These are phyloP conservation scores for Scytalidium sp. DNA, from an alignment of 2,329 filamentous ascomycete genomes.

Conservation along the genomic window DNA sequence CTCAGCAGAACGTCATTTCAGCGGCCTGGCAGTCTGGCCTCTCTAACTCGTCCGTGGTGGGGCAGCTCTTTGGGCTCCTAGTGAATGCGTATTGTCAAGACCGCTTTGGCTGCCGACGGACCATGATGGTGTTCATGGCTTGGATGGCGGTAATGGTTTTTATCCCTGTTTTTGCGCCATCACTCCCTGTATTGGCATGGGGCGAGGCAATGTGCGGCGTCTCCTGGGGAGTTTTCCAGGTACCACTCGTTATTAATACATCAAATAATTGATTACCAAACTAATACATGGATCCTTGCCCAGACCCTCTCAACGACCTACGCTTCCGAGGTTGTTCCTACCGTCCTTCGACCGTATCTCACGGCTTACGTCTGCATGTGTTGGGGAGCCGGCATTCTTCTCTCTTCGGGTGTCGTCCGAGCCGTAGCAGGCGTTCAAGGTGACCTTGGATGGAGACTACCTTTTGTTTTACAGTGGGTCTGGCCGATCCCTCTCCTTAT, in stretches of 20 bases:
- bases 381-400: slow-evolving; percentile 22
- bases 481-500: slow-evolving; percentile 19
- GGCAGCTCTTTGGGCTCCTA: slow-evolving; percentile 25
- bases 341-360: slow-evolving; percentile 21
- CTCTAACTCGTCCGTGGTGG: slow-evolving; percentile 17
- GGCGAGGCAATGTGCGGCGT: slow-evolving; percentile 11
- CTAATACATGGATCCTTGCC: slow-evolving; percentile 2
- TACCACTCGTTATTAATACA: too few relatives aligned
- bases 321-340: slow-evolving; percentile 24
- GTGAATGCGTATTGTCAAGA: slow-evolving; percentile 27
- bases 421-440: slow-evolving; percentile 16
- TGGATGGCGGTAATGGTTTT: slow-evolving; percentile 10
- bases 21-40: slow-evolving; percentile 6
- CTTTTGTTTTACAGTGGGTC: slow-evolving; percentile 16
- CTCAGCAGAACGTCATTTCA: not conserved
- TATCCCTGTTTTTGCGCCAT: slow-evolving; percentile 7
- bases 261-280: too few relatives aligned
- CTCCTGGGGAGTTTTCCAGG: slow-evolving; percentile 16
- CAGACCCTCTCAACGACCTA: slow-evolving; percentile 15
- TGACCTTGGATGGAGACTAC: slow-evolving; percentile 16
- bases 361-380: slow-evolving; percentile 26
- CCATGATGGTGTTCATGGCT: slow-evolving; percentile 21
- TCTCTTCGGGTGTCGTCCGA: slow-evolving; percentile 23
- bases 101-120: slow-evolving; percentile 26
- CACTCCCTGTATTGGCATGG: slow-evolving; percentile 6